These are phyloP conservation scores for Monosporozyma aerobia DNA, from an alignment of 805 yeast species.

Conservation along the genomic window DNA sequence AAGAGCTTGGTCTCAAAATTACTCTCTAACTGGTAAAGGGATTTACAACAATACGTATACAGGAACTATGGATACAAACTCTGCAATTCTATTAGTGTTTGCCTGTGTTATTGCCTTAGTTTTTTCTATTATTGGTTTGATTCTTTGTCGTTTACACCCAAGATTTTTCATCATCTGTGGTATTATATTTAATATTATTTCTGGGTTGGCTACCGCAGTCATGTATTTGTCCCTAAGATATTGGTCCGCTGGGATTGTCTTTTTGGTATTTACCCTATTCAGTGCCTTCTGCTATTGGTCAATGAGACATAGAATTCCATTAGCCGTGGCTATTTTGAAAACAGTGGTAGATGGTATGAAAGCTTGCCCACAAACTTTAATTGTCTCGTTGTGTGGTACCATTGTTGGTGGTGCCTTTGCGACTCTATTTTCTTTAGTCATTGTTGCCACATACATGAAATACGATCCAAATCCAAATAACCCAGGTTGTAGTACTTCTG, in stretches of 20 bases:
- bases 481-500: slow-evolving; percentile 41
- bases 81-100: slow-evolving; percentile 61
- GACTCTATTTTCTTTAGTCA: slow-evolving; percentile 52
- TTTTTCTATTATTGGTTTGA: slow-evolving; percentile 46
- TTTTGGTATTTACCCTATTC: slow-evolving; percentile 52
- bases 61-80: slow-evolving; percentile 67
- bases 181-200: slow-evolving; percentile 52
- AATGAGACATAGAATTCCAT: slow-evolving; percentile 61
- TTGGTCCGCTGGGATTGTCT: slow-evolving; percentile 75
- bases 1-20: slow-evolving; percentile 49
- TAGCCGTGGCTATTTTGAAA: slow-evolving; percentile 59
- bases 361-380: slow-evolving; percentile 57
- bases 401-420: slow-evolving; percentile 53
- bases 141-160: slow-evolving; percentile 58
- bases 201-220: slow-evolving; percentile 71
- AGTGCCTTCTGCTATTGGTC: slow-evolving; percentile 67
- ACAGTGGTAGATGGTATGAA: slow-evolving; percentile 73
- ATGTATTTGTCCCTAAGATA: slow-evolving; percentile 58
- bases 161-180: slow-evolving; percentile 59
- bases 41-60: slow-evolving; percentile 44
- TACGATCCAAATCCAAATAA: slow-evolving; percentile 50
- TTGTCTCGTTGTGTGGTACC: slow-evolving; percentile 53
- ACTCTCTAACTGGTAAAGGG: slow-evolving; percentile 49
- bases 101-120: slow-evolving; percentile 51
- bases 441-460: slow-evolving; percentile 72